Evolutionary conservation across 169 alveolate species (phyloP).

Genomic region (Cryptosporidium bovis): DNA sequence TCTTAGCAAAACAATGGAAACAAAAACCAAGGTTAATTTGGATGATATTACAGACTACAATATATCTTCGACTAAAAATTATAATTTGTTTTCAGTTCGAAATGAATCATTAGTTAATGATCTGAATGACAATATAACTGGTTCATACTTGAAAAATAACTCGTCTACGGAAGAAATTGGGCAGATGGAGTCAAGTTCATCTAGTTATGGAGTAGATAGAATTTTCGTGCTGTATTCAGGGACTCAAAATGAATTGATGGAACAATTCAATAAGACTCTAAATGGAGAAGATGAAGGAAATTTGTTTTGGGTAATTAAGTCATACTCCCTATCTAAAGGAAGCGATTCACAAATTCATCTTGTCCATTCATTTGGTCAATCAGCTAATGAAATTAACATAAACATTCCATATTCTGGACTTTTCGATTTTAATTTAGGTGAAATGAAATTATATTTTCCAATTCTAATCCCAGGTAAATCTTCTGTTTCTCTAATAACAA

Average conservation of each 20-base stretch:
- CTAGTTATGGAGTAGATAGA: constrained; percentile 44
- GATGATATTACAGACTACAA: constrained; percentile 38
- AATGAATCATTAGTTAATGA: neutral
- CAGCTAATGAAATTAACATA: neutral
- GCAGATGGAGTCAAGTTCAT: constrained; percentile 12
- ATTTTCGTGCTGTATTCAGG: constrained; percentile 57
- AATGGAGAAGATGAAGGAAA: constrained; percentile 42
- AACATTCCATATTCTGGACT: constrained; percentile 27
- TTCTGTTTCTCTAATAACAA: constrained; percentile 12
- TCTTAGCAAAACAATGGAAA: constrained; percentile 11
- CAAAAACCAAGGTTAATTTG: constrained; percentile 17
- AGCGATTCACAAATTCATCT: constrained; percentile 26
- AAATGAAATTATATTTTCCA: constrained; percentile 36
- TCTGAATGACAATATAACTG: neutral
- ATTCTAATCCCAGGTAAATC: constrained; percentile 11
- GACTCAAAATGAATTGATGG: constrained; percentile 12
- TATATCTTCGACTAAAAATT: constrained; percentile 7
- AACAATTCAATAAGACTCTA: constrained; percentile 34
- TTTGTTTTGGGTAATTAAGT: constrained; percentile 44
- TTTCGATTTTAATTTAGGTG: constrained; percentile 43
- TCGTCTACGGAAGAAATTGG: neutral
- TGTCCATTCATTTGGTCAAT: constrained; percentile 10
- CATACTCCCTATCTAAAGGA: constrained; percentile 29
- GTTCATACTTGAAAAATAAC: no score
- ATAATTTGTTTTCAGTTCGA: neutral